Evolutionary conservation across 805 yeast species (phyloP).

Genomic region (Ogataea henricii): DNA sequence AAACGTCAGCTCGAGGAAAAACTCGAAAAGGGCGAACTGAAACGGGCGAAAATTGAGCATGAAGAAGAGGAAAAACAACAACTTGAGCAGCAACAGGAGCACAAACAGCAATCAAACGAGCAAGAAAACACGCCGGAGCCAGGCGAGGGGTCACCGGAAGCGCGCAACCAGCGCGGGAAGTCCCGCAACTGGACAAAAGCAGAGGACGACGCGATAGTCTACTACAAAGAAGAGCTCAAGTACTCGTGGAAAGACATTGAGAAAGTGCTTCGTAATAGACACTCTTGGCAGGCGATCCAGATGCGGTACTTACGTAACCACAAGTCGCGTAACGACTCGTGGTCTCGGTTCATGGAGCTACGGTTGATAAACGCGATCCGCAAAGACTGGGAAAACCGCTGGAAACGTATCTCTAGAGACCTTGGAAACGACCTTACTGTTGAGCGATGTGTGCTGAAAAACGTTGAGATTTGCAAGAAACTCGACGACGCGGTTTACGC

Average conservation of each 20-base stretch:
- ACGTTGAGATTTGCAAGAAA: slow-evolving; percentile 34
- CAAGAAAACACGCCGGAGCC: not conserved
- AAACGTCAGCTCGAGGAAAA: slow-evolving; percentile 23
- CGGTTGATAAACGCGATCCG: slow-evolving; percentile 34
- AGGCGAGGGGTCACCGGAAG: slow-evolving; percentile 7
- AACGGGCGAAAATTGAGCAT: not conserved
- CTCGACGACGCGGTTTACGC: slow-evolving; percentile 30
- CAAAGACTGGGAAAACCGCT: slow-evolving; percentile 43
- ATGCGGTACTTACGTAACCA: slow-evolving; percentile 46
- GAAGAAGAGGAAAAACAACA: not conserved
- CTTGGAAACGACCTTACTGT: slow-evolving; percentile 32
- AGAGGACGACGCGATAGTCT: slow-evolving; percentile 39
- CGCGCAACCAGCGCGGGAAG: slow-evolving; percentile 10
- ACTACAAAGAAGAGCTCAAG: slow-evolving; percentile 39
- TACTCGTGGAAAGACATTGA: slow-evolving; percentile 44
- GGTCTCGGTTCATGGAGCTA: slow-evolving; percentile 39
- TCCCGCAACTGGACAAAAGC: slow-evolving; percentile 36
- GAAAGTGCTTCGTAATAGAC: slow-evolving; percentile 32
- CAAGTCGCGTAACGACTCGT: slow-evolving; percentile 36
- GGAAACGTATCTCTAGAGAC: slow-evolving; percentile 40
- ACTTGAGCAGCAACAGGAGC: not conserved
- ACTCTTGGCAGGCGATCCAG: slow-evolving; percentile 49
- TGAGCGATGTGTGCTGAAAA: slow-evolving; percentile 35
- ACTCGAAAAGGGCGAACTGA: slow-evolving; percentile 9
- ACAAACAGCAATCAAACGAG: slow-evolving; percentile 5